Evolutionary conservation across 73 alveolate genomes (phyloP).

Genomic region (Strombidium stylifer): DNA sequence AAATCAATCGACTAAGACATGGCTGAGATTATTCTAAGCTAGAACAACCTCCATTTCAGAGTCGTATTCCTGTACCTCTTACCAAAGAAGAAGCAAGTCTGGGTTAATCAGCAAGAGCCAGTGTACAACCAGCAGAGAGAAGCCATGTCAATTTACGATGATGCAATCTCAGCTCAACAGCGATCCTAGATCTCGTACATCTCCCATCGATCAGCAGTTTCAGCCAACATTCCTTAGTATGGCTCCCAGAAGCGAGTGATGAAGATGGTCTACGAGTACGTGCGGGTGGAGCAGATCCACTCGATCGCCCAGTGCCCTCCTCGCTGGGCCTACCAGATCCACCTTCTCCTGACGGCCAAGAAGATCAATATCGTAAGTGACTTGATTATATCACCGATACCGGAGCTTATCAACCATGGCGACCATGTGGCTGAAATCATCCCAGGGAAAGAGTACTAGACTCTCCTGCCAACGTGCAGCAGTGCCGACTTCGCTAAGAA

Average conservation of each 20-base stretch:
- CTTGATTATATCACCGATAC: neutral
- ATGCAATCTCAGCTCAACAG: no score
- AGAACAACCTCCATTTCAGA: conserved; percentile 25
- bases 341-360: neutral
- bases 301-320: conserved; percentile 28
- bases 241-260: neutral
- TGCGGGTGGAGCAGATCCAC: neutral
- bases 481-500: neutral
- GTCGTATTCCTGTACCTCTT: conserved; percentile 1
- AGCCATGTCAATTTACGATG: no score
- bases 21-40: conserved; percentile 7
- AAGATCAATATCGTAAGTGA: neutral
- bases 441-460: conserved; percentile 26
- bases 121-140: no score
- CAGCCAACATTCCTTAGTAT: neutral
- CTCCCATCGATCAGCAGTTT: neutral
- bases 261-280: conserved; percentile 40
- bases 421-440: conserved; percentile 16
- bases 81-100: conserved; percentile 34
- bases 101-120: conserved; percentile 12
- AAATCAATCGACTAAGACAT: conserved; percentile 16
- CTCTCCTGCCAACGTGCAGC: conserved; percentile 4
- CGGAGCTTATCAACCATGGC: neutral
- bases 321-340: conserved; percentile 41
- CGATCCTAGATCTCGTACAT: neutral